A percentile compares a stretch with the other conserved stretches of the same genome.
These are phyloP conservation scores for Pseudognaphalium luteoalbum DNA, from an alignment of 129 eudicot genomes.

Conservation along the genomic window DNA sequence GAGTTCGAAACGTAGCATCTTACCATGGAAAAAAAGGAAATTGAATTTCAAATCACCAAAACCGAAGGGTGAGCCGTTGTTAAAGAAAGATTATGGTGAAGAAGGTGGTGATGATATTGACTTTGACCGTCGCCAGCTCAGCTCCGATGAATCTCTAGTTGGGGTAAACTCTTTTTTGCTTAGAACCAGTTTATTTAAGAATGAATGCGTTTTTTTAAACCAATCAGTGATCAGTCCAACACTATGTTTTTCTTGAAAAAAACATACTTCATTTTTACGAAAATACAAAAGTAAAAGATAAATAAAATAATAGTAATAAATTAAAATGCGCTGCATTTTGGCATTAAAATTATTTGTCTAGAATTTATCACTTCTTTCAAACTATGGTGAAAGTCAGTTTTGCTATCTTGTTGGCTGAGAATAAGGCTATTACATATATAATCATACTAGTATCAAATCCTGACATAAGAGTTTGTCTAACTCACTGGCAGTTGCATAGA, in stretches of 20 bases:
- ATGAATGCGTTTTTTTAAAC: not conserved
- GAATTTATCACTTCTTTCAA: not conserved
- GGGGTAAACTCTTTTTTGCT: conserved; percentile 46
- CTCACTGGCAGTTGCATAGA: conserved; percentile 52
- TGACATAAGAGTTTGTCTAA: conserved; percentile 7
- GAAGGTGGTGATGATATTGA: conserved; percentile 99
- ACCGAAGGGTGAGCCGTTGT: conserved; percentile 87
- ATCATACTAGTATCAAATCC: not conserved
- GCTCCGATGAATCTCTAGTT: conserved; percentile 76
- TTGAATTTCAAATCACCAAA: conserved; percentile 81
- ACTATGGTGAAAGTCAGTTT: not conserved
- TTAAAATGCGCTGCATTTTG: not conserved
- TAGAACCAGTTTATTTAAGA: not conserved
- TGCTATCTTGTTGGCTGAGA: not conserved
- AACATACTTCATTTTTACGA: not conserved
- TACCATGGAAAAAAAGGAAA: conserved; percentile 96
- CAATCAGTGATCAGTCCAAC: too few relatives aligned
- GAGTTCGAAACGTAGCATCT: conserved; percentile 63
- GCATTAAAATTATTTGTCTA: not conserved
- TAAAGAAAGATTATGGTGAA: conserved; percentile 84
- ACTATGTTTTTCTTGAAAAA: not conserved
- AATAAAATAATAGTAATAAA: not conserved
- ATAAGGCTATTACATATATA: not conserved
- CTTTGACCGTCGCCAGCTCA: conserved; percentile 95
- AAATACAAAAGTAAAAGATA: not conserved